Evolutionary conservation across 1,284 basidiomycete species (phyloP).

Genomic region (Pseudomicrostroma phylloplanum): DNA sequence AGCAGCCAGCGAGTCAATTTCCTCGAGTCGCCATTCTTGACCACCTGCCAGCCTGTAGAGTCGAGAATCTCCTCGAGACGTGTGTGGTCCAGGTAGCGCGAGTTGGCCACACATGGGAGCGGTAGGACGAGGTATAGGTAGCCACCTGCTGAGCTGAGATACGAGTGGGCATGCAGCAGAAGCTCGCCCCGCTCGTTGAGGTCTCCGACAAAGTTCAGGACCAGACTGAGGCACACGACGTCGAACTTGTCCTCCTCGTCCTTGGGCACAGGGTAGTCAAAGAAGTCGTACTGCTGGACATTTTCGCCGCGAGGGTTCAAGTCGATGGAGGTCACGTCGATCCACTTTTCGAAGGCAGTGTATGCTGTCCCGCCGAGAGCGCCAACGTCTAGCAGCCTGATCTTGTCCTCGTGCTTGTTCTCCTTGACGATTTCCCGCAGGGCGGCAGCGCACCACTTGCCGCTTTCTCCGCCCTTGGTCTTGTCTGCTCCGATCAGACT

Average conservation of each 20-base stretch:
- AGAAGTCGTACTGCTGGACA: constrained; percentile 51
- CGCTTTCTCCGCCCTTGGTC: constrained; percentile 24
- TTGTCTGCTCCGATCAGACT: constrained; percentile 23
- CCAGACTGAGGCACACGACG: constrained; percentile 51
- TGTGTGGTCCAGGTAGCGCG: constrained; percentile 50
- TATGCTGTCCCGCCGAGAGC: constrained; percentile 52
- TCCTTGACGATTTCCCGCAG: constrained; percentile 12
- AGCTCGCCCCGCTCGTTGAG: constrained; percentile 44
- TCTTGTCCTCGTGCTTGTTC: constrained; percentile 16
- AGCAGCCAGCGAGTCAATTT: constrained; percentile 52
- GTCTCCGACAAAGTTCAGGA: constrained; percentile 53
- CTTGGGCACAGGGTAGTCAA: constrained; percentile 44
- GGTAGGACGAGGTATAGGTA: constrained; percentile 53
- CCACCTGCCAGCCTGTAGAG: constrained; percentile 48
- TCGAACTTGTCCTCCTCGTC: constrained; percentile 38
- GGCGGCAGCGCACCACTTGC: constrained; percentile 42
- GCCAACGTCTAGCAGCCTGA: constrained; percentile 51
- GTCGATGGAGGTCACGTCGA: constrained; percentile 51
- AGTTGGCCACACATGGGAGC: constrained; percentile 51
- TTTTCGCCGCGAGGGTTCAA: constrained; percentile 50
- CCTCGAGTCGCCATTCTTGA: constrained; percentile 48
- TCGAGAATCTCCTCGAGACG: constrained; percentile 45
- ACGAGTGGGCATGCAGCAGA: constrained; percentile 42
- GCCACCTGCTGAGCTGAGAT: constrained; percentile 30
- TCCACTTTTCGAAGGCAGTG: constrained; percentile 43